phyloP scores from a whole-genome alignment of 2,329 filamentous ascomycete species.

The Botrytis fragariae region DNA sequence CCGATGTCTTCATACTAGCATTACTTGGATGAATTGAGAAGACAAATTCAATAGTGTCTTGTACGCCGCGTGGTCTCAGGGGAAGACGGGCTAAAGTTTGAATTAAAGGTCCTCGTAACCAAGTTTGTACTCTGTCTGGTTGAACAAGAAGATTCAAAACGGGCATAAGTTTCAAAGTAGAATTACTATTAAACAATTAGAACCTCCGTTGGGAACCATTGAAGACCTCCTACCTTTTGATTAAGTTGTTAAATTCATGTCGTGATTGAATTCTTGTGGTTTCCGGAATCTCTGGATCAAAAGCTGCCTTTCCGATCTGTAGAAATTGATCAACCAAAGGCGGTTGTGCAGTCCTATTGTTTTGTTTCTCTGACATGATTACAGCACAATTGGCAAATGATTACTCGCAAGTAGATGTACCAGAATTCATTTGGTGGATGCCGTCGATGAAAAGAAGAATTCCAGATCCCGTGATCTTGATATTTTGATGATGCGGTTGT shows the following conservation, averaged over 20 bases:
- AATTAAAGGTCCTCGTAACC: conserved; percentile 58
- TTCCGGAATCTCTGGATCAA: conserved; percentile 32
- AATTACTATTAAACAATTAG: conserved; percentile 38
- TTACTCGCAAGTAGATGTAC: background rate
- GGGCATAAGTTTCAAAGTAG: conserved; percentile 56
- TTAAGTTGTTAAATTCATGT: conserved; percentile 20
- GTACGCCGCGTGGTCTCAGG: conserved; percentile 60
- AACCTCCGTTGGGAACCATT: background rate
- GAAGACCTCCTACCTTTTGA: conserved; percentile 28
- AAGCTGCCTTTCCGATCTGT: conserved; percentile 33
- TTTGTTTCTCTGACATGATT: background rate
- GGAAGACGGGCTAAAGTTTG: conserved; percentile 59
- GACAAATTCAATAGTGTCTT: conserved; percentile 67
- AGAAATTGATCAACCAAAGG: conserved; percentile 35
- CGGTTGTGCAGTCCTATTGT: conserved; percentile 23
- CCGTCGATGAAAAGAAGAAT: too few species aligned
- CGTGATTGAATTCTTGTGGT: conserved; percentile 17
- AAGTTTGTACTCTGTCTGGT: conserved; percentile 55
- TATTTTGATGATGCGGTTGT: background rate
- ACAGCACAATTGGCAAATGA: background rate
- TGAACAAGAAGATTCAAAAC: conserved; percentile 63
- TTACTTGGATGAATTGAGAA: conserved; percentile 61
- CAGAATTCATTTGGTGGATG: background rate
- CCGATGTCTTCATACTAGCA: conserved; percentile 24
- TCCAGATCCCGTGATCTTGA: background rate